Conservation (phyloP, 805 yeast species). For the Saturnispora dispora region DNA sequence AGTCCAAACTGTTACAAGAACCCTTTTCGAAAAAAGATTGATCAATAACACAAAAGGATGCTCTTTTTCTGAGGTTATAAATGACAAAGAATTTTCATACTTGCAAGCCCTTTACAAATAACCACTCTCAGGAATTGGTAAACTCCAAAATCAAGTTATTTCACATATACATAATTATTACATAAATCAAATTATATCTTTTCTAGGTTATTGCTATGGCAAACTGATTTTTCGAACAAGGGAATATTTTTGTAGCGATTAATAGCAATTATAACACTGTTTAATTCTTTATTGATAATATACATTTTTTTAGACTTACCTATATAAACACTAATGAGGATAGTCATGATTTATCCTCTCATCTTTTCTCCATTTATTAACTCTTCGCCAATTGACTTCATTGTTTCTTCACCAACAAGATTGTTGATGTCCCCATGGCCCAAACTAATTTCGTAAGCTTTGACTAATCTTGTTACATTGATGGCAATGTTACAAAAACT, state of each 20-base stretch:
- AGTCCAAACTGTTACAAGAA: conserved; percentile 38
- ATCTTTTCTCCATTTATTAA: conserved; percentile 63
- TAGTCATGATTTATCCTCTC: conserved; percentile 40
- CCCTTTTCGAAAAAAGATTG: conserved; percentile 46
- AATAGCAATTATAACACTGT: neutral
- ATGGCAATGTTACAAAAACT: conserved; percentile 83
- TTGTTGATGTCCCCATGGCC: conserved; percentile 63
- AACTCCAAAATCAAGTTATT: no score
- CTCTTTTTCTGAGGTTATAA: conserved; percentile 38
- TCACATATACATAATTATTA: neutral
- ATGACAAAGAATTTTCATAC: conserved; percentile 33
- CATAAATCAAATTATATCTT: neutral
- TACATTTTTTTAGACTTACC: neutral
- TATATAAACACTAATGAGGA: neutral
- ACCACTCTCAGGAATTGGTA: neutral
- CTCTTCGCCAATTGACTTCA: conserved; percentile 66
- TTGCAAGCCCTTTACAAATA: conserved; percentile 34
- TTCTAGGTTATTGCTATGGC: neutral
- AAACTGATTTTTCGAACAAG: neutral
- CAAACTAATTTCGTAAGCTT: conserved; percentile 86
- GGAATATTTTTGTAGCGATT: neutral
- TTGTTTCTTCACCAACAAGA: conserved; percentile 61
- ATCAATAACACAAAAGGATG: conserved; percentile 34
- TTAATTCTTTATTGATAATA: neutral
- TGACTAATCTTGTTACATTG: conserved; percentile 66